These are phyloP conservation scores for Aureobasidium sp. DNA, from an alignment of 2,329 filamentous ascomycete genomes.

Conservation along the genomic window DNA sequence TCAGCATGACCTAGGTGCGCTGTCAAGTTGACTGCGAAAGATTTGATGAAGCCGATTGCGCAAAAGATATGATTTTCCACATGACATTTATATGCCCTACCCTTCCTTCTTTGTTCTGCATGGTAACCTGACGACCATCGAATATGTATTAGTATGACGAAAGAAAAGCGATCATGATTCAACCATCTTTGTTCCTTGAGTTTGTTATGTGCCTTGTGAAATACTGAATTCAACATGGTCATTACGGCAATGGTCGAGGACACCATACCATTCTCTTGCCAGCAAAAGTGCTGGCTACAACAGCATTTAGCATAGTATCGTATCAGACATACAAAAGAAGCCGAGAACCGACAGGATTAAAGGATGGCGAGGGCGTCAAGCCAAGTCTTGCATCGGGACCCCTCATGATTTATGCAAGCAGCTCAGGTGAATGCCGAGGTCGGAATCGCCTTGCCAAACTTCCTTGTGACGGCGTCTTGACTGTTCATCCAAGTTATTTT, in stretches of 20 bases:
- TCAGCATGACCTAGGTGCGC: conserved; percentile 10
- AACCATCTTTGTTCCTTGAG: neutral
- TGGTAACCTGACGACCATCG: conserved; percentile 8
- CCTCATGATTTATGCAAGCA: conserved; percentile 1
- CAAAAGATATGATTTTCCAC: conserved; percentile 16
- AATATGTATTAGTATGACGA: conserved; percentile 16
- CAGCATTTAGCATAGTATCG: neutral
- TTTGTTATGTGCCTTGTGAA: neutral
- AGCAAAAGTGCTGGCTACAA: neutral
- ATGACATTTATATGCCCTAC: conserved; percentile 15
- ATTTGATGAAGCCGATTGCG: conserved; percentile 14
- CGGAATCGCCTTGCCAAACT: conserved; percentile 2
- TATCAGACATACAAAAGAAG: neutral
- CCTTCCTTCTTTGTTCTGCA: conserved; percentile 9
- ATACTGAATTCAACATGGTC: neutral
- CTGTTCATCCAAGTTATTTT: neutral
- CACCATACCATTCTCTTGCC: neutral
- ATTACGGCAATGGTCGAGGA: neutral
- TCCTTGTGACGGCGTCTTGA: neutral
- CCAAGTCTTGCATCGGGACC: neutral
- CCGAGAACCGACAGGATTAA: neutral
- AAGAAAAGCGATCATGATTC: conserved; percentile 15
- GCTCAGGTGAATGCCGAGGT: neutral
- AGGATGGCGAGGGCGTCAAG: neutral
- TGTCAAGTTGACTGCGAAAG: conserved; percentile 14